phyloP scores from a whole-genome alignment of 179 eudicot species.

The Pouteria campechiana region DNA sequence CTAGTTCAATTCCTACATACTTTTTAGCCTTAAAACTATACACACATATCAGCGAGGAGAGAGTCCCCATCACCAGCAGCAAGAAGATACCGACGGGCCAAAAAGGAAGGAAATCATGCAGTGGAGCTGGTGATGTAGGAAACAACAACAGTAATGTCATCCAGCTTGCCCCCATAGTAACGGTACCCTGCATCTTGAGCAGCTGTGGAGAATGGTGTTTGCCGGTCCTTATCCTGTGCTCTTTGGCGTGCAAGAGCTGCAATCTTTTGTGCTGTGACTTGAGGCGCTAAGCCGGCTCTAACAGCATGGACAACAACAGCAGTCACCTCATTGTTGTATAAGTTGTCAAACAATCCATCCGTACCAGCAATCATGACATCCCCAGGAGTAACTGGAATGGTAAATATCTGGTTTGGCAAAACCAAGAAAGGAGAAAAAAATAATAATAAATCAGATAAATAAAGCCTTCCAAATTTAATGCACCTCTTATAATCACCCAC shows the following conservation, averaged over 20 bases:
- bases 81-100: too few species aligned
- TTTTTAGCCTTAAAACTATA: too few species aligned
- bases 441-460: too few species aligned
- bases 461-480: not conserved
- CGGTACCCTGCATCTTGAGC: conserved; percentile 88
- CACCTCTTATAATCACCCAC: conserved; percentile 1
- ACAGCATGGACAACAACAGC: conserved; percentile 70
- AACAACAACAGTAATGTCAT: conserved; percentile 85
- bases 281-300: conserved; percentile 58
- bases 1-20: too few species aligned
- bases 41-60: too few species aligned
- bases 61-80: too few species aligned
- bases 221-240: conserved; percentile 57
- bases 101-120: conserved; percentile 12
- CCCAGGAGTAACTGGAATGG: conserved; percentile 72
- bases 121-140: conserved; percentile 47
- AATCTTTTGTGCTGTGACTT: conserved; percentile 70
- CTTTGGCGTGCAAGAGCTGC: conserved; percentile 75
- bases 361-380: conserved; percentile 93
- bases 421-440: too few species aligned
- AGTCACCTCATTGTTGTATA: conserved; percentile 74
- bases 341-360: conserved; percentile 91
- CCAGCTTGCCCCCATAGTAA: conserved; percentile 85
- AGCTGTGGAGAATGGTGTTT: conserved; percentile 83
- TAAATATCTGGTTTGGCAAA: conserved; percentile 78